These are phyloP conservation scores for Aciculoconidium aculeatum DNA, from an alignment of 805 yeast species.

Conservation along the genomic window DNA sequence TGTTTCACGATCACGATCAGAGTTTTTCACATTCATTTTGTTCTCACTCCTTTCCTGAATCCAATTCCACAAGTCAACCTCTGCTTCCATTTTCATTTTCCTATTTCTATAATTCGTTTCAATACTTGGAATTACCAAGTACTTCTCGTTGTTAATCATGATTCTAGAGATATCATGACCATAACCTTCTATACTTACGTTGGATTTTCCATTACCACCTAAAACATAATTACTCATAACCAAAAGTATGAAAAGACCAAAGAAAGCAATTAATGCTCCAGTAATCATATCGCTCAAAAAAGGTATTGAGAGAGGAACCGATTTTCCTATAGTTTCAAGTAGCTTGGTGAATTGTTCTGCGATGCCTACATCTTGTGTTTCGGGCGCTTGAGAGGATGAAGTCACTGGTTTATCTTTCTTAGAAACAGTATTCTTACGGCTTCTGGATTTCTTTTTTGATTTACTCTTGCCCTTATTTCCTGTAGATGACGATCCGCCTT, in stretches of 20 bases:
- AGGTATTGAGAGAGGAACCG: slow-evolving; percentile 21
- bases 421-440: slow-evolving; percentile 10
- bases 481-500: slow-evolving; percentile 9
- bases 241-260: slow-evolving; percentile 12
- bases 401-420: slow-evolving; percentile 2
- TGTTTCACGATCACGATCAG: slow-evolving; percentile 7
- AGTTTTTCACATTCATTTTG: slow-evolving; percentile 8
- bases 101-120: slow-evolving; percentile 23
- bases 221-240: slow-evolving; percentile 13
- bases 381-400: slow-evolving; percentile 1
- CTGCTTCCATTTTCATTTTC: slow-evolving; percentile 38
- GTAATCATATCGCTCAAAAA: slow-evolving; percentile 15
- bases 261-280: slow-evolving; percentile 16
- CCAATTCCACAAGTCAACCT: slow-evolving; percentile 72
- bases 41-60: slow-evolving; percentile 34
- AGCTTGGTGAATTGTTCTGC: slow-evolving; percentile 15
- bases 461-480: slow-evolving; percentile 5
- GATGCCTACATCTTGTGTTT: slow-evolving; percentile 5
- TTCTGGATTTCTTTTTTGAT: slow-evolving; percentile 7
- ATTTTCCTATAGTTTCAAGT: slow-evolving; percentile 19
- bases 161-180: slow-evolving; percentile 10
- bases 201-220: slow-evolving; percentile 9
- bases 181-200: slow-evolving; percentile 7
- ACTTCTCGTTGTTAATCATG: slow-evolving; percentile 29
- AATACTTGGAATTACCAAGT: slow-evolving; percentile 36